Base-by-base conservation (phyloP, 2,329 filamentous ascomycete species). In the Cadophora sp. region DNA sequence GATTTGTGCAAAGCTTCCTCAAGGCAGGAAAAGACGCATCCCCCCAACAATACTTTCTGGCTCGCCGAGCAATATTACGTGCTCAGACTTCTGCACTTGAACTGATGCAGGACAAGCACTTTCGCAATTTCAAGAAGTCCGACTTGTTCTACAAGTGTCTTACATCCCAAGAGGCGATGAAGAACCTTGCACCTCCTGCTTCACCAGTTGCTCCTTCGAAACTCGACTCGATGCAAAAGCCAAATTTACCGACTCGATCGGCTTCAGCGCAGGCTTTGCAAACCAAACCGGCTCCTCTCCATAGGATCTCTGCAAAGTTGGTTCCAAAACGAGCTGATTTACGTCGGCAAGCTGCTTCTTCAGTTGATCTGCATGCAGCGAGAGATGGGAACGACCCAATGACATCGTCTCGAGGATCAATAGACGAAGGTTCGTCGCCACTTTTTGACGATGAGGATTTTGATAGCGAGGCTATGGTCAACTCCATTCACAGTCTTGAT, bases 81-180 rank as follows among this genome's bases (percentile, higher is more conserved):
- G 90, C 92, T 0, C 96, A 99, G 77, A 95, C 92, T 20, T 85
- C 88, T 1, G 91, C 94, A 0, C 85, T 97, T 65, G 92, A 97
- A 68, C 89, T 92, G 73, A 92, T 99, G 87, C 90, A 94, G 74
- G 87, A 88, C 24, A 87, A 86, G 16, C 88, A 97, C 76, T 96
- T 96, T 70, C 89, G 91, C 20, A 88, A 87, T 22, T 99, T 99
- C 82, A 97, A 94, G 76, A 92, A 89, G 73, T 97, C 96, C 0
- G 96, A 98, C 75, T 80, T 99, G 0, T 99, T 94, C 78, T 98
- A 96, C 83, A 99, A 99, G 78, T 97, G 94, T 77, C 84, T 99
- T 1, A 93, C 95, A 8, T 92, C 95, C 14, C 93, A 97, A 74
- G 94, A 97, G 79, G 84, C 87, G 50, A 83, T 86, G 1, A 82